A percentile compares a stretch with the other conserved stretches of the same genome.
phyloP scores from a whole-genome alignment of 2,329 filamentous ascomycete species.

The Trichoderma sp. region DNA sequence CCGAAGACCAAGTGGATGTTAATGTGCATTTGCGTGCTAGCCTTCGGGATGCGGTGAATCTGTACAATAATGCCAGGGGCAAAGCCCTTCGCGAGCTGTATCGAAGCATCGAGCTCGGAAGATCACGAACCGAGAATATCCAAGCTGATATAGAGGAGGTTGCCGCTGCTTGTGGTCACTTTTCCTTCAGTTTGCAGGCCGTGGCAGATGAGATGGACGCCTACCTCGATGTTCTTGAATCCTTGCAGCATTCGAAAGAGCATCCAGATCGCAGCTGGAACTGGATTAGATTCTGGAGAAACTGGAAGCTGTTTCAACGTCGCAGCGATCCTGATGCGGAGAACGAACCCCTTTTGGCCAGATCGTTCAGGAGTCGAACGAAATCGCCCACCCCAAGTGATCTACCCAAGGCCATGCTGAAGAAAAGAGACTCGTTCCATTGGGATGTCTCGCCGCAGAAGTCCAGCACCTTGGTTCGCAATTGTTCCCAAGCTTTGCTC shows the following conservation, averaged over 20 bases:
- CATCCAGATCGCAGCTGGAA: slow-evolving; percentile 65
- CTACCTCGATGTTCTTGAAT: slow-evolving; percentile 80
- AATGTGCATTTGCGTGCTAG: slow-evolving; percentile 79
- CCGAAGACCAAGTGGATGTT: slow-evolving; percentile 66
- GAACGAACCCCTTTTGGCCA: slow-evolving; percentile 38
- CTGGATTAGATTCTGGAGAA: slow-evolving; percentile 78
- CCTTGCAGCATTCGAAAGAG: slow-evolving; percentile 70
- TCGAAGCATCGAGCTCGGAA: slow-evolving; percentile 69
- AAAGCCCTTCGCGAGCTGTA: slow-evolving; percentile 79
- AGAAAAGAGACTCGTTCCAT: slow-evolving; percentile 50
- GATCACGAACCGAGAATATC: slow-evolving; percentile 65
- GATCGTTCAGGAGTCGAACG: slow-evolving; percentile 44
- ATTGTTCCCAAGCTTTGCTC: slow-evolving; percentile 45
- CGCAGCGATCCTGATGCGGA: slow-evolving; percentile 39
- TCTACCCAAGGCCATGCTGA: slow-evolving; percentile 52
- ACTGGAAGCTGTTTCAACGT: slow-evolving; percentile 13
- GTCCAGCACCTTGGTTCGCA: slow-evolving; percentile 42
- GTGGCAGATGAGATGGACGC: slow-evolving; percentile 86
- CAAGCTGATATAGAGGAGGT: slow-evolving; percentile 96
- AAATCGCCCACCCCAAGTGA: slow-evolving; percentile 55
- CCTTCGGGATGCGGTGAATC: slow-evolving; percentile 70
- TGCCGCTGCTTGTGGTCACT: slow-evolving; percentile 95
- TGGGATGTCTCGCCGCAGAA: slow-evolving; percentile 54
- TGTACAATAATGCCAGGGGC: slow-evolving; percentile 74
- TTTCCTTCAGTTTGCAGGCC: slow-evolving; percentile 85